phyloP scores from a whole-genome alignment of 2,329 filamentous ascomycete species.

The Ceratocystis harringtonii region DNA sequence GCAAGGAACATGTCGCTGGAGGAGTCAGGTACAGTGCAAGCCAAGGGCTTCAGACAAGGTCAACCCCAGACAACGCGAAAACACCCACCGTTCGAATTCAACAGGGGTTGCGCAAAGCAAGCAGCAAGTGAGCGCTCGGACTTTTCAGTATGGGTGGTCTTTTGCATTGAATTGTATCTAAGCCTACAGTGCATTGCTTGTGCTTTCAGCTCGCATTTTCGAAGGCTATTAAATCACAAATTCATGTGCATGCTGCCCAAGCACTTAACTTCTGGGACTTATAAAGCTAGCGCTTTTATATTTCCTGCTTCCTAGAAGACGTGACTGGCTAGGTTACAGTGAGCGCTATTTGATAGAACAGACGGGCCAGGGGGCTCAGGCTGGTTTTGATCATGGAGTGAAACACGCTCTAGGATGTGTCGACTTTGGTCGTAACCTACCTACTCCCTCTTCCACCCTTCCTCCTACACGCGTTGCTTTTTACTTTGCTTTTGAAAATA shows the following conservation, averaged over 20 bases:
- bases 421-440: not conserved
- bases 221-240: not conserved
- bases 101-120: not conserved
- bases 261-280: too few relatives aligned
- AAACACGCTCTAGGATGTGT: slow-evolving; percentile 11
- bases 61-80: slow-evolving; percentile 9
- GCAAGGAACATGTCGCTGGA: not conserved
- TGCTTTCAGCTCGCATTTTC: not conserved
- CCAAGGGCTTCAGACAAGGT: slow-evolving; percentile 6
- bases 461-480: not conserved
- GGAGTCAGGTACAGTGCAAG: not conserved
- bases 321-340: not conserved
- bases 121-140: not conserved
- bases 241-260: not conserved
- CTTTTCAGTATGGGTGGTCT: not conserved
- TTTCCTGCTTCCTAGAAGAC: not conserved
- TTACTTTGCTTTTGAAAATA: not conserved
- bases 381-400: not conserved
- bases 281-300: not conserved
- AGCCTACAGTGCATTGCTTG: not conserved
- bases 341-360: not conserved
- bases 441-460: not conserved
- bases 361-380: not conserved
- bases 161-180: not conserved
- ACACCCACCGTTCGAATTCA: slow-evolving; percentile 1